Evolutionary conservation across 2,329 filamentous ascomycete genomes (phyloP).

Genomic region (Periconia sp.): DNA sequence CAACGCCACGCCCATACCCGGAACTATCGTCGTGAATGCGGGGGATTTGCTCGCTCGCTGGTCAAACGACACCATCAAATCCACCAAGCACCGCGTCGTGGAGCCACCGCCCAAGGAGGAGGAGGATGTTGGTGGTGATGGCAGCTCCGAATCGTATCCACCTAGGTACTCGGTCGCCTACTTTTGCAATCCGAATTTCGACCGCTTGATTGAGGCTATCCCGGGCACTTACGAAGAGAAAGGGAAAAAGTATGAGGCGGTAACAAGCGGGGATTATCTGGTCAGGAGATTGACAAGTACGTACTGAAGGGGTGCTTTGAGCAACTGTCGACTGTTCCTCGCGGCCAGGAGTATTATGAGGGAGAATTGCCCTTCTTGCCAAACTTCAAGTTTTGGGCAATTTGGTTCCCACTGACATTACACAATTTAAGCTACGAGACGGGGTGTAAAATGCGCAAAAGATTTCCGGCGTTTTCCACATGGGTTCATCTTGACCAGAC

Average conservation of each 20-base stretch:
- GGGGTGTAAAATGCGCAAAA: no score
- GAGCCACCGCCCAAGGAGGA: slow-evolving; percentile 64
- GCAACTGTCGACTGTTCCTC: no score
- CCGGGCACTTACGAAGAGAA: slow-evolving; percentile 72
- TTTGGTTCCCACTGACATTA: no score
- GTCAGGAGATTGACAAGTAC: slow-evolving; percentile 77
- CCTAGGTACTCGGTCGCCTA: slow-evolving; percentile 84
- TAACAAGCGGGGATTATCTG: slow-evolving; percentile 81
- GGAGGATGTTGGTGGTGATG: slow-evolving; percentile 35
- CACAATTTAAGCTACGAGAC: no score
- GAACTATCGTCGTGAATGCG: slow-evolving; percentile 84
- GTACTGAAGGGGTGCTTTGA: slow-evolving; percentile 30
- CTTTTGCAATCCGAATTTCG: slow-evolving; percentile 86
- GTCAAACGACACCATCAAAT: slow-evolving; percentile 90
- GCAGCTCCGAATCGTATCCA: slow-evolving; percentile 62
- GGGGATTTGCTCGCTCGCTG: slow-evolving; percentile 84
- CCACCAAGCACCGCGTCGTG: slow-evolving; percentile 86
- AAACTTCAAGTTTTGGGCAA: no score
- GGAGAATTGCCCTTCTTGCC: no score
- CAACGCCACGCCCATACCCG: slow-evolving; percentile 78
- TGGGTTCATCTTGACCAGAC: no score
- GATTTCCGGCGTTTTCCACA: no score
- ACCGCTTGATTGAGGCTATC: slow-evolving; percentile 74
- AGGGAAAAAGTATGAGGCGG: slow-evolving; percentile 76
- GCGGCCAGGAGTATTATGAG: no score